Base-by-base conservation (phyloP, 1,139 yeast species). In the Geotrichum fermentans region DNA sequence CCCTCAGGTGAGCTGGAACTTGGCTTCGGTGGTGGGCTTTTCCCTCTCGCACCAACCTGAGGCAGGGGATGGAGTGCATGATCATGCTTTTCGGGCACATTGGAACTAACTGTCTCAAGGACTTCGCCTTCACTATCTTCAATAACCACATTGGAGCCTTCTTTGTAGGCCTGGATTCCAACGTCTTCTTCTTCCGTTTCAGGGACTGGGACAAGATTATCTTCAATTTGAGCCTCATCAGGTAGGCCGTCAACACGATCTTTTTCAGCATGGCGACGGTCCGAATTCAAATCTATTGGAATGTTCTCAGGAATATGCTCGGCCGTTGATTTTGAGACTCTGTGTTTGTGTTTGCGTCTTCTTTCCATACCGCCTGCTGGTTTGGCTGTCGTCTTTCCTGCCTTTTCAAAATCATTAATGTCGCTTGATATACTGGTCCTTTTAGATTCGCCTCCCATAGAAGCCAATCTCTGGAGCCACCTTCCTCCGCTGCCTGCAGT, bases 111-210 rank as follows among this genome's bases (percentile, higher is more conserved):
- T 2, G 56, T 52, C 4, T 78, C 80, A 43, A 90, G 61, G 38
- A 88, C 74, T 61, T 90, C 97, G 49, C 97, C 97, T 50, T 79
- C 74, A 52, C 75, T 78, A 65, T 88, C 94, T 63, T 90, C 97
- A 53, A 90, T 73, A 49, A 90, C 77, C 40, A 89, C 65, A 39
- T 74, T 71, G 39, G 71, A 61, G 22, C 95, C 96, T 61, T 87
- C 96, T 53, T 79, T 79, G 64, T 78, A 90, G 0, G 88, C 92
- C 24, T 76, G 71, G 43, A 62, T 52, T 17, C 61, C 66, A 7
- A 56, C 54, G 4, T 22, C 36, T 17, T 40, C 33, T 14, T 38
- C 40, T 20, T 13, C 4, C n/a, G 17, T 35, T 4, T 18, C 42
- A 14, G 11, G 32, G n/a, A n/a, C n/a, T n/a, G n/a, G n/a, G n/a